Conservation (phyloP, 331 rosid species). For the Acacia concinna region DNA sequence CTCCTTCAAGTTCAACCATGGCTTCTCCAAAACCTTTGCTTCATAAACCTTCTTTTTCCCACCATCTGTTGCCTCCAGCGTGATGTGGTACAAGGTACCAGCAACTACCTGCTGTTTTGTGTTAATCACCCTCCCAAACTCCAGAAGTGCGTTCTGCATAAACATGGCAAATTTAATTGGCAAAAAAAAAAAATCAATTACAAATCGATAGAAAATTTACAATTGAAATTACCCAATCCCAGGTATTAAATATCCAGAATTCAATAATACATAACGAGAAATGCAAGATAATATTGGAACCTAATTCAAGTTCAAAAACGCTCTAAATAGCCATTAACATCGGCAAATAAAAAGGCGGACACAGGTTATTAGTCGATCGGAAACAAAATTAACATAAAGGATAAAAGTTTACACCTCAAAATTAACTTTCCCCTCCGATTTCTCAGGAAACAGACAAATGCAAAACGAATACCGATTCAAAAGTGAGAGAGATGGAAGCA, state of each 20-base stretch:
- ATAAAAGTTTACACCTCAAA: not conserved
- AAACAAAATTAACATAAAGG: not conserved
- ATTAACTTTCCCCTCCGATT: not conserved
- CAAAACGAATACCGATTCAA: not conserved
- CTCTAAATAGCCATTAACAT: not conserved
- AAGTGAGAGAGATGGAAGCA: not conserved
- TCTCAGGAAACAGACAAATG: not conserved
- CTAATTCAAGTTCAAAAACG: not conserved
- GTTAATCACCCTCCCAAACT: constrained; percentile 50
- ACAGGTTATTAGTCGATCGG: not conserved
- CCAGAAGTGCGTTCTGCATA: constrained; percentile 53
- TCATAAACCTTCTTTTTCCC: constrained; percentile 57
- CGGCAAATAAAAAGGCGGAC: not conserved
- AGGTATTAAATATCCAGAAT: not conserved
- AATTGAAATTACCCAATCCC: not conserved
- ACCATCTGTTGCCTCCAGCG: constrained; percentile 49
- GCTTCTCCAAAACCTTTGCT: constrained; percentile 65
- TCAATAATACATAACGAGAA: not conserved
- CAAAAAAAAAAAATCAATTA: not conserved
- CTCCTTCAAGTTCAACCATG: constrained; percentile 62
- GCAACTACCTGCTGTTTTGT: constrained; percentile 56
- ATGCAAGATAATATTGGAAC: not conserved
- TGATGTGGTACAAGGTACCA: constrained; percentile 48
- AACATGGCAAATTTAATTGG: constrained; percentile 17
- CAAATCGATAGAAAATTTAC: not conserved